Evolutionary conservation across 306 rosid genomes (phyloP).

Genomic region (Pueraria montana): DNA sequence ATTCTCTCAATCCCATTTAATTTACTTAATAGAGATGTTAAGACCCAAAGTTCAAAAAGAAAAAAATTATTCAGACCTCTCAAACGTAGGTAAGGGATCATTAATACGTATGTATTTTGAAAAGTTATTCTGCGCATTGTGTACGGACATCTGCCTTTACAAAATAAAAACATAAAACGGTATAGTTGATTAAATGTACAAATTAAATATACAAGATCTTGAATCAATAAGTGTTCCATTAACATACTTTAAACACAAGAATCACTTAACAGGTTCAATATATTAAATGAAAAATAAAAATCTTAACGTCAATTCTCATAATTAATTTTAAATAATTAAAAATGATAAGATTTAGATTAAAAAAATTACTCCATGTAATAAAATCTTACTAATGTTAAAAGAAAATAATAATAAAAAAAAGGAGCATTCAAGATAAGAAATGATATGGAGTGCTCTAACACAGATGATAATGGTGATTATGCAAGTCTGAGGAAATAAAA

Average conservation of each 20-base stretch:
- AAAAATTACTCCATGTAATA: too few species aligned
- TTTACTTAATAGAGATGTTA: not conserved
- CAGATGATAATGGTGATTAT: constrained; percentile 43
- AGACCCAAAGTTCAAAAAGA: not conserved
- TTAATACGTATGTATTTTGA: not conserved
- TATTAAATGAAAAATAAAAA: not conserved
- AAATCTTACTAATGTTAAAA: not conserved
- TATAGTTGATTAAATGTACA: constrained; percentile 22
- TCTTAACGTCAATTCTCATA: not conserved
- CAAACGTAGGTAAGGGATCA: not conserved
- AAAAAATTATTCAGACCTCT: not conserved
- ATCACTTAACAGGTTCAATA: not conserved
- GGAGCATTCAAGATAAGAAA: constrained; percentile 37
- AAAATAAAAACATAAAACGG: constrained; percentile 16
- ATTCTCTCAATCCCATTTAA: not conserved
- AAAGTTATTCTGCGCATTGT: constrained; percentile 7
- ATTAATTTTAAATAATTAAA: too few species aligned
- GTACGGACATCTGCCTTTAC: constrained; percentile 1
- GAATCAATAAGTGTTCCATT: constrained; percentile 40
- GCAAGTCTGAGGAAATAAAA: not conserved
- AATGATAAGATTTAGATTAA: too few species aligned
- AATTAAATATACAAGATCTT: constrained; percentile 26
- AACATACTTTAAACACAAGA: constrained; percentile 45
- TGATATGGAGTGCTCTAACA: constrained; percentile 41
- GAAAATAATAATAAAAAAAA: not conserved